Conservation (phyloP, 2,329 filamentous ascomycete genomes). For the Fusarium sp. region DNA sequence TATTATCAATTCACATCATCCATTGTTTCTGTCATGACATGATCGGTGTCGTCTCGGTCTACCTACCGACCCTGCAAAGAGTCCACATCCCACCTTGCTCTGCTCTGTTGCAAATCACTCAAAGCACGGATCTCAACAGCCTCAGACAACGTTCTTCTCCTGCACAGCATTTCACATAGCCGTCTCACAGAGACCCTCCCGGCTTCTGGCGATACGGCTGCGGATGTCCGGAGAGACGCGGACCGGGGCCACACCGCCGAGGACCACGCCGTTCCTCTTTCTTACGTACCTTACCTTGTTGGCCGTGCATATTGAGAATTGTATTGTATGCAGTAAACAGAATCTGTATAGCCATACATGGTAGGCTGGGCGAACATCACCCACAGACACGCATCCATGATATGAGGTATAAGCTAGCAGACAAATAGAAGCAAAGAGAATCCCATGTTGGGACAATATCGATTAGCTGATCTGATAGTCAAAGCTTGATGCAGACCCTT, state of each 20-base stretch:
- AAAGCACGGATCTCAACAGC: constrained; percentile 8
- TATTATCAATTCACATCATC: constrained; percentile 9
- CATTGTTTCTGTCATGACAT: constrained; percentile 16
- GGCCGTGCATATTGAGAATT: background rate
- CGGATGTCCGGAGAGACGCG: constrained; percentile 34
- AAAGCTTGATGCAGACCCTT: constrained; percentile 12
- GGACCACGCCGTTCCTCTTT: constrained; percentile 3
- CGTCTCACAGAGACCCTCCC: constrained; percentile 26
- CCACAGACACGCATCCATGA: background rate
- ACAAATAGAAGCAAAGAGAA: constrained; percentile 25
- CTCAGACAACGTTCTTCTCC: background rate
- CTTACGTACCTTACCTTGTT: constrained; percentile 34
- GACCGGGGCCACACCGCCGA: constrained; percentile 22
- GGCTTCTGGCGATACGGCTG: constrained; percentile 43
- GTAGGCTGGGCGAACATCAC: constrained; percentile 2
- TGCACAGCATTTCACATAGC: constrained; percentile 10
- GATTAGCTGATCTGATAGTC: constrained; percentile 21
- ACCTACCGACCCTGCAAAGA: constrained; percentile 11
- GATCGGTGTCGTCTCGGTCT: constrained; percentile 33
- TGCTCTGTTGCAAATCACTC: constrained; percentile 5
- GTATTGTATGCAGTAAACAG: background rate
- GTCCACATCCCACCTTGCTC: constrained; percentile 4
- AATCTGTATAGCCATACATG: background rate
- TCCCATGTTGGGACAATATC: constrained; percentile 3
- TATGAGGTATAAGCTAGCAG: constrained; percentile 31